phyloP scores from a whole-genome alignment of 225 moss, liverwort and hornwort species.

The Ulota crispa region DNA sequence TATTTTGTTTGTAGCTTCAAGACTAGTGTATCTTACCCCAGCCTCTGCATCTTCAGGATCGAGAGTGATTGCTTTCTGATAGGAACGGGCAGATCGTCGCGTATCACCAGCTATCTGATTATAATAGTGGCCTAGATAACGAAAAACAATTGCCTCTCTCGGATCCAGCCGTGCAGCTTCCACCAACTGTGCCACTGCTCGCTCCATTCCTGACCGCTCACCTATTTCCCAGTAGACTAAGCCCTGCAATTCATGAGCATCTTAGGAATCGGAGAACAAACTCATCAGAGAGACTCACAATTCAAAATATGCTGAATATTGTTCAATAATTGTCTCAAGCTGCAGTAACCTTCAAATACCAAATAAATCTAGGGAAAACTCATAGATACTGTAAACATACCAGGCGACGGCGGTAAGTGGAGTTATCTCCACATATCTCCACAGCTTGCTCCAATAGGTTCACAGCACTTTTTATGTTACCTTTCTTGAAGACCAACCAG shows the following conservation, averaged over 20 bases:
- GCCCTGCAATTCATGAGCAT: slow-evolving; percentile 76
- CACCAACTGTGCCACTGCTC: slow-evolving; percentile 80
- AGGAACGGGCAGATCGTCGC: slow-evolving; percentile 85
- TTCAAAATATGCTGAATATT: slow-evolving; percentile 12
- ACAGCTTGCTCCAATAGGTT: slow-evolving; percentile 76
- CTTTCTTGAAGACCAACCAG: slow-evolving; percentile 74
- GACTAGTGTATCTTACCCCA: slow-evolving; percentile 61
- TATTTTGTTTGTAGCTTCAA: not conserved
- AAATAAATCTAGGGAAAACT: not conserved
- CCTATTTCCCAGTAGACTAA: slow-evolving; percentile 82
- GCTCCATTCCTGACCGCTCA: slow-evolving; percentile 62
- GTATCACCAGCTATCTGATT: slow-evolving; percentile 59
- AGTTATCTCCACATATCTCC: slow-evolving; percentile 63
- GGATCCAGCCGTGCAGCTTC: slow-evolving; percentile 90
- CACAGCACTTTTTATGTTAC: slow-evolving; percentile 57
- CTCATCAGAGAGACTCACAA: not conserved
- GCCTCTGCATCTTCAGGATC: slow-evolving; percentile 90
- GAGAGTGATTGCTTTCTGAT: slow-evolving; percentile 82
- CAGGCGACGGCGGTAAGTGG: slow-evolving; percentile 87
- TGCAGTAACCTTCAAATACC: slow-evolving; percentile 11
- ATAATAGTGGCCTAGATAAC: slow-evolving; percentile 92
- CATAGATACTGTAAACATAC: slow-evolving; percentile 45
- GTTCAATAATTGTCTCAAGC: slow-evolving; percentile 5
- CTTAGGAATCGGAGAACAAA: slow-evolving; percentile 32
- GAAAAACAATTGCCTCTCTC: slow-evolving; percentile 81